Conservation (phyloP, 2,329 filamentous ascomycete species). For the Penicillium sp. region DNA sequence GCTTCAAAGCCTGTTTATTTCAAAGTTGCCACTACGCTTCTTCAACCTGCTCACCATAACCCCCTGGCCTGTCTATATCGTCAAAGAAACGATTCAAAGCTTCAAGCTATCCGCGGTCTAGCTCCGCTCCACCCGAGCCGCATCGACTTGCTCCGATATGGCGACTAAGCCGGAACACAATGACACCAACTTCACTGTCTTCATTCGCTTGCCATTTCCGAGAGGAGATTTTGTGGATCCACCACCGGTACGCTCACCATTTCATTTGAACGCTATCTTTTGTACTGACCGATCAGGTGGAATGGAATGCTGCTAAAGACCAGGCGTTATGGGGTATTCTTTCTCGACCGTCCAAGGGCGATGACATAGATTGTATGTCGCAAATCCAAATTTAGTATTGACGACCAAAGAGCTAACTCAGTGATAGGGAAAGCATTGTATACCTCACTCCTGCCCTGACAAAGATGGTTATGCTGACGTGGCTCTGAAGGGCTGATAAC, state of each 20-base stretch:
- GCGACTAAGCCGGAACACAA: conserved; percentile 3
- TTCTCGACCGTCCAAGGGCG: conserved; percentile 74
- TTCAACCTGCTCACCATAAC: not conserved
- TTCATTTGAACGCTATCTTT: not conserved
- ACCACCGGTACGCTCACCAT: conserved; percentile 64
- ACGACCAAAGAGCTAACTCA: conserved; percentile 19
- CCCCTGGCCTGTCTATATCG: not conserved
- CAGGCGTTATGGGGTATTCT: conserved; percentile 87
- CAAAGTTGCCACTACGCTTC: not conserved
- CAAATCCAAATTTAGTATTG: not conserved
- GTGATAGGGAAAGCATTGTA: conserved; percentile 73
- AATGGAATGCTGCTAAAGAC: conserved; percentile 87
- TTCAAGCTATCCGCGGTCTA: not conserved
- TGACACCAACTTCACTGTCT: conserved; percentile 61
- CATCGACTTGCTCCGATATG: conserved; percentile 8
- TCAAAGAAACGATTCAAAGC: not conserved
- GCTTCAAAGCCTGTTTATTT: not conserved
- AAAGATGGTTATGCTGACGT: conserved; percentile 4
- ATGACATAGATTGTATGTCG: conserved; percentile 76
- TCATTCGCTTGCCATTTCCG: conserved; percentile 85
- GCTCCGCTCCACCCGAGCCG: conserved; percentile 2
- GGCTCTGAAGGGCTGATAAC: conserved; percentile 58
- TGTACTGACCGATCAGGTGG: conserved; percentile 57
- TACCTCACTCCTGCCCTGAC: conserved; percentile 2
- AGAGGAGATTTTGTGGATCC: conserved; percentile 89